Percentiles rank a stretch among this genome's conserved stretches.
phyloP scores from a whole-genome alignment of 768 basidiomycete species.

The Neoboletus brunneissimus region DNA sequence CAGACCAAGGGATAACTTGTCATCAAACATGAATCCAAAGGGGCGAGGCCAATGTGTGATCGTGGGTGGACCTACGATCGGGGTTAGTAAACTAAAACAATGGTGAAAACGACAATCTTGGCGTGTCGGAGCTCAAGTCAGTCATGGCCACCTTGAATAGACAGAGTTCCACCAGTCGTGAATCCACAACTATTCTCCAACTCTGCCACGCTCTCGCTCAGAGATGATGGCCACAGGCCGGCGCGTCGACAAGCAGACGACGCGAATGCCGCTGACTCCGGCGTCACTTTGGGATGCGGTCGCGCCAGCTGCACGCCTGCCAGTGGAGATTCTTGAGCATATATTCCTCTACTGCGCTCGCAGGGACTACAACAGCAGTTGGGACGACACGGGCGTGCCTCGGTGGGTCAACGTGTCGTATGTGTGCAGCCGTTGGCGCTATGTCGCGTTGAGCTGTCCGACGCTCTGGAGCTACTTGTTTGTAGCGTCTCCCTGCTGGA shows the following conservation, averaged over 20 bases:
- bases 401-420: background rate
- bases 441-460: background rate
- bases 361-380: background rate
- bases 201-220: background rate
- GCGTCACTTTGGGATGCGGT: background rate
- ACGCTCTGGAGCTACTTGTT: conserved; percentile 3
- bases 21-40: background rate
- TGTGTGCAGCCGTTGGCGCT: conserved; percentile 2
- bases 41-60: background rate
- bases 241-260: background rate
- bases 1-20: too few species aligned
- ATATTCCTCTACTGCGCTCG: conserved; percentile 1
- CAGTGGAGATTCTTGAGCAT: background rate
- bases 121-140: background rate
- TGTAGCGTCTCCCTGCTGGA: background rate
- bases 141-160: background rate
- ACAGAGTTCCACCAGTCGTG: background rate
- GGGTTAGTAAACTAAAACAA: background rate
- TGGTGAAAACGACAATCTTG: background rate
- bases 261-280: background rate
- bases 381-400: background rate
- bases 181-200: background rate
- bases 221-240: background rate
- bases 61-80: background rate
- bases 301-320: background rate